Conservation (phyloP, 108 stramenopile species). For the Fragilariopsis cylindrus region DNA sequence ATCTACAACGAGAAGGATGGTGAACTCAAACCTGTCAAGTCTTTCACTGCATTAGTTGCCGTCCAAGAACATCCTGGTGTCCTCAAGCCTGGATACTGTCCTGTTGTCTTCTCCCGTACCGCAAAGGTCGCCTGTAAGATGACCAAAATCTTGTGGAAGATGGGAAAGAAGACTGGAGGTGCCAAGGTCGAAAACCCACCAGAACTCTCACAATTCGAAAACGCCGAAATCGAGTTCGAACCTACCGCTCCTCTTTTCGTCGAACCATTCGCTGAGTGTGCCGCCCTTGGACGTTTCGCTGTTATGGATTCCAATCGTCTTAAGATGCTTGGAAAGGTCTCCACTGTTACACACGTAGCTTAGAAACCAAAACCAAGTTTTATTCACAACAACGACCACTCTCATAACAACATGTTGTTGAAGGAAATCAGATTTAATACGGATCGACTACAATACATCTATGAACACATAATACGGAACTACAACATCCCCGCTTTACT, state of each 20-base stretch:
- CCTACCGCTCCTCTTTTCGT: slow-evolving; percentile 77
- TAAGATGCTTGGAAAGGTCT: slow-evolving; percentile 90
- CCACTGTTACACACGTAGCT: slow-evolving; percentile 20
- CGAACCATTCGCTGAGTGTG: slow-evolving; percentile 75
- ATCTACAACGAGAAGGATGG: slow-evolving; percentile 79
- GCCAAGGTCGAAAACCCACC: slow-evolving; percentile 81
- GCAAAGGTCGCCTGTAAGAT: slow-evolving; percentile 90
- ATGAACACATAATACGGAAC: slow-evolving; percentile 13
- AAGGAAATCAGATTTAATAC: slow-evolving; percentile 6
- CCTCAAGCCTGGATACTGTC: slow-evolving; percentile 80
- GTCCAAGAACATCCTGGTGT: slow-evolving; percentile 87
- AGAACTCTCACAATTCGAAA: slow-evolving; percentile 79
- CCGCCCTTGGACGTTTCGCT: slow-evolving; percentile 83
- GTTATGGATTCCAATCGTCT: slow-evolving; percentile 86
- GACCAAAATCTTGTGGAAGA: slow-evolving; percentile 88
- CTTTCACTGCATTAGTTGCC: slow-evolving; percentile 74
- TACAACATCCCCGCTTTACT: background rate
- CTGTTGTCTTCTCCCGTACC: slow-evolving; percentile 83
- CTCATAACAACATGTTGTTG: background rate
- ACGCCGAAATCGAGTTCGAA: slow-evolving; percentile 81
- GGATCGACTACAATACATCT: slow-evolving; percentile 12
- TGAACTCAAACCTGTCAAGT: slow-evolving; percentile 66
- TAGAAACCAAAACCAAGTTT: background rate
- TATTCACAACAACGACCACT: background rate
- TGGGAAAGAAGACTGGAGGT: slow-evolving; percentile 85